Conservation (phyloP, 1,284 basidiomycete species). For the Boletus hoseneyae region DNA sequence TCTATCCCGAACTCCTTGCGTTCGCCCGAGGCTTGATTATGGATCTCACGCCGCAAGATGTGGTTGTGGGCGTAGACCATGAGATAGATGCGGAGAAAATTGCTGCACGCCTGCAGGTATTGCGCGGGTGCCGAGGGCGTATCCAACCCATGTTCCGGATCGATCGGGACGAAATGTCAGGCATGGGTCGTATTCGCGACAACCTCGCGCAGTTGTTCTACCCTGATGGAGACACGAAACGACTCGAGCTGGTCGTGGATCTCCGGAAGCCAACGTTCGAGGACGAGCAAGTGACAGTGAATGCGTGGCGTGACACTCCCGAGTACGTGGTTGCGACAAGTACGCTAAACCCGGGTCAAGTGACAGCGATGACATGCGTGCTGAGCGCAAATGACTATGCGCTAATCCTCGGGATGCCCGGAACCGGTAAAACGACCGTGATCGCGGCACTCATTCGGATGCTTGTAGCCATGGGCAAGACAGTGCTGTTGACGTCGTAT, state of each 20-base stretch:
- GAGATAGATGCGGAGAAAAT: slow-evolving; percentile 59
- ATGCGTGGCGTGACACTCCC: slow-evolving; percentile 17
- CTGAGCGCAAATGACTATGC: slow-evolving; percentile 87
- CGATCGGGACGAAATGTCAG: slow-evolving; percentile 89
- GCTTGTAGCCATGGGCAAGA: slow-evolving; percentile 80
- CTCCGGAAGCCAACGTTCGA: slow-evolving; percentile 67
- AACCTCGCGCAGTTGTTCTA: slow-evolving; percentile 92
- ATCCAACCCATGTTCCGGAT: slow-evolving; percentile 66
- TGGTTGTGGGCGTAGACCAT: slow-evolving; percentile 82
- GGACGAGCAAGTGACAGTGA: slow-evolving; percentile 30
- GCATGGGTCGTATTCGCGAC: slow-evolving; percentile 85
- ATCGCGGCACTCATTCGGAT: slow-evolving; percentile 85
- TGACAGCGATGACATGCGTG: slow-evolving; percentile 69
- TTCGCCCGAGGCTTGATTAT: slow-evolving; percentile 84
- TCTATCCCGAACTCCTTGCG: slow-evolving; percentile 81
- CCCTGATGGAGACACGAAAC: slow-evolving; percentile 61
- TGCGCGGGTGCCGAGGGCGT: slow-evolving; percentile 13
- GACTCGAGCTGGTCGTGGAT: slow-evolving; percentile 79
- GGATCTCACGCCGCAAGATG: slow-evolving; percentile 58
- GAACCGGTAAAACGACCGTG: slow-evolving; percentile 97
- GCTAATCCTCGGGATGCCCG: slow-evolving; percentile 94
- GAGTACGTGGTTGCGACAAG: slow-evolving; percentile 25
- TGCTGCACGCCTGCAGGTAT: slow-evolving; percentile 20
- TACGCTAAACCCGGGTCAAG: slow-evolving; percentile 75
- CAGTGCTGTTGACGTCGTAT: slow-evolving; percentile 86